These are phyloP conservation scores for Dryadomyces quercivorus DNA, from an alignment of 2,329 filamentous ascomycete genomes.

Conservation along the genomic window DNA sequence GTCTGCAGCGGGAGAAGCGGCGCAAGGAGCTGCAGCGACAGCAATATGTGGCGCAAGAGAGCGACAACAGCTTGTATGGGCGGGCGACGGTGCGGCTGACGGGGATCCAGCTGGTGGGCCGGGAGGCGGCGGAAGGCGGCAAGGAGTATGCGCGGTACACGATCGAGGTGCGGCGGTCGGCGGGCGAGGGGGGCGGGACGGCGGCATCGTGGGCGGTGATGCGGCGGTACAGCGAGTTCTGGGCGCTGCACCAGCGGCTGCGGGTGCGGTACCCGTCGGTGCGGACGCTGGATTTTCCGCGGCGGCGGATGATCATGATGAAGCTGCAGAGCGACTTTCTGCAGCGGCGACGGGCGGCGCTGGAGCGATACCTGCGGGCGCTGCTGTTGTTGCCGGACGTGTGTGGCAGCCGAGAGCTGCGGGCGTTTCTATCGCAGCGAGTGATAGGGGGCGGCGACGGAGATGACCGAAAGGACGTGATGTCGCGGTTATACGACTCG, in stretches of 20 bases:
- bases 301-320: slow-evolving; percentile 86
- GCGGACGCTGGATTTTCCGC: slow-evolving; percentile 79
- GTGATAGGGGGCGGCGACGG: slow-evolving; percentile 39
- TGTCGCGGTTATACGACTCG: slow-evolving; percentile 89
- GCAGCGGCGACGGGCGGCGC: slow-evolving; percentile 69
- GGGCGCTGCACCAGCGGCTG: slow-evolving; percentile 83
- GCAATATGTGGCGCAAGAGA: slow-evolving; percentile 95
- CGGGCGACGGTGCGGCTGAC: slow-evolving; percentile 84
- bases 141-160: slow-evolving; percentile 90
- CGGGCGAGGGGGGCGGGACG: slow-evolving; percentile 80
- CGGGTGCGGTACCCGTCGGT: slow-evolving; percentile 74
- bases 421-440: slow-evolving; percentile 84
- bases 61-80: slow-evolving; percentile 92
- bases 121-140: neutral
- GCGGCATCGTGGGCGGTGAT: slow-evolving; percentile 90
- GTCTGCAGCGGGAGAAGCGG: slow-evolving; percentile 80
- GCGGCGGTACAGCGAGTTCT: slow-evolving; percentile 93
- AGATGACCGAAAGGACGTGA: slow-evolving; percentile 71
- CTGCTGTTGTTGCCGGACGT: slow-evolving; percentile 82
- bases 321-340: slow-evolving; percentile 94
- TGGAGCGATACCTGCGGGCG: slow-evolving; percentile 76
- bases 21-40: slow-evolving; percentile 92
- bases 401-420: slow-evolving; percentile 82
- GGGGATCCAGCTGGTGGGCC: slow-evolving; percentile 80
- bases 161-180: slow-evolving; percentile 79